A percentile compares a stretch with the other conserved stretches of the same genome.
Conservation (phyloP, 176 grass and related monocot genomes). For the Chrysopogon serrulatus region DNA sequence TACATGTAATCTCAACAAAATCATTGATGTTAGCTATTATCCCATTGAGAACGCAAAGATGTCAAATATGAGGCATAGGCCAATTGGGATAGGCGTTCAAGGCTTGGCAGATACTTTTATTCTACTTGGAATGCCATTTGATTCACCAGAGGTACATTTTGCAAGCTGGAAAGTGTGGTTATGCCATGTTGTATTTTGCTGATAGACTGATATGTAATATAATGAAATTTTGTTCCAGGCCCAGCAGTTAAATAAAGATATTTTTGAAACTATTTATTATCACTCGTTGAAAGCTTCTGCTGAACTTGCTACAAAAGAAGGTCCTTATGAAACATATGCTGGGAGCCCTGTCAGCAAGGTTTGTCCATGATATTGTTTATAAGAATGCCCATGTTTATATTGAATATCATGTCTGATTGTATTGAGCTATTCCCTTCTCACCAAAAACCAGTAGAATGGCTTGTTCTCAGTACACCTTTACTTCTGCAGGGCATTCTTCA, state of each 20-base stretch:
- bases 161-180: neutral
- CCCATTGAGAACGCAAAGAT: slow-evolving; percentile 84
- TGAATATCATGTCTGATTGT: neutral
- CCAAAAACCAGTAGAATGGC: too few species aligned
- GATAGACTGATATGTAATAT: slow-evolving; percentile 9
- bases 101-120: slow-evolving; percentile 95
- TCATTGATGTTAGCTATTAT: slow-evolving; percentile 93
- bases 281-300: slow-evolving; percentile 82
- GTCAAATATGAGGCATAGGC: slow-evolving; percentile 82
- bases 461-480: neutral
- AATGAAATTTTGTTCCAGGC: slow-evolving; percentile 49
- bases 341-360: slow-evolving; percentile 97
- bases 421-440: neutral
- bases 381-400: neutral
- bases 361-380: neutral
- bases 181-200: neutral
- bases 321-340: slow-evolving; percentile 88
- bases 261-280: slow-evolving; percentile 92
- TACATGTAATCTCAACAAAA: slow-evolving; percentile 86
- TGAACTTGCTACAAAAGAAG: slow-evolving; percentile 70
- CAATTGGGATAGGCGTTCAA: slow-evolving; percentile 94
- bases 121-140: slow-evolving; percentile 94
- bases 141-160: slow-evolving; percentile 67
- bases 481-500: slow-evolving; percentile 74
- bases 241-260: slow-evolving; percentile 85